Conservation (phyloP, 148 eudicot species). For the Camellia granthamiana region DNA sequence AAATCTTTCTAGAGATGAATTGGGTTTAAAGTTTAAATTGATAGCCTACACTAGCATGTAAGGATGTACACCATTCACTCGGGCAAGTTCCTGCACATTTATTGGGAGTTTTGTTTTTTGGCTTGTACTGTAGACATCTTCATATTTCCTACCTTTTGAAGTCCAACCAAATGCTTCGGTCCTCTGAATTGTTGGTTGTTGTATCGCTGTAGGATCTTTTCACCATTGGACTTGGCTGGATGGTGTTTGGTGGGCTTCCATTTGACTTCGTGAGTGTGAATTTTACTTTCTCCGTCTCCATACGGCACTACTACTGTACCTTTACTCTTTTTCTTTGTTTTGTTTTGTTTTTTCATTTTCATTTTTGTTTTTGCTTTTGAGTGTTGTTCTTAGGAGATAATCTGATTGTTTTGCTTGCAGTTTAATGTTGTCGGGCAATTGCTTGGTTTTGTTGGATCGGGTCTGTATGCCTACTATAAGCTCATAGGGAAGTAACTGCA, state of each 20-base stretch:
- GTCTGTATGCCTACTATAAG: constrained; percentile 86
- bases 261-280: constrained; percentile 75
- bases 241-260: constrained; percentile 90
- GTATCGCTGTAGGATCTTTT: constrained; percentile 63
- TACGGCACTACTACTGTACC: background rate
- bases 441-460: constrained; percentile 92
- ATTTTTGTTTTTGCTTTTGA: background rate
- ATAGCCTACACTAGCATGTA: no score
- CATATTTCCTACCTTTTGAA: background rate
- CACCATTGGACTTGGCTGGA: constrained; percentile 92
- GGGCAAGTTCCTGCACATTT: background rate
- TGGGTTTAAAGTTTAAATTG: background rate
- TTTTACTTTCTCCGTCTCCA: background rate
- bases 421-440: constrained; percentile 85
- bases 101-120: background rate
- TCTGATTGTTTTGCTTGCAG: constrained; percentile 41
- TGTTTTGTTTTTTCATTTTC: constrained; percentile 15
- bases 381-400: background rate
- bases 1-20: background rate
- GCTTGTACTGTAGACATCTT: background rate
- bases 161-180: background rate
- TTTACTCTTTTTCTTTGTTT: background rate
- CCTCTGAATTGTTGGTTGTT: background rate
- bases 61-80: background rate
- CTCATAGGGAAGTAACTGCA: constrained; percentile 61